Percentiles rank a stretch among this genome's conserved stretches.
Conservation (phyloP, 805 yeast genomes). For the Candida coquimbonensis region DNA sequence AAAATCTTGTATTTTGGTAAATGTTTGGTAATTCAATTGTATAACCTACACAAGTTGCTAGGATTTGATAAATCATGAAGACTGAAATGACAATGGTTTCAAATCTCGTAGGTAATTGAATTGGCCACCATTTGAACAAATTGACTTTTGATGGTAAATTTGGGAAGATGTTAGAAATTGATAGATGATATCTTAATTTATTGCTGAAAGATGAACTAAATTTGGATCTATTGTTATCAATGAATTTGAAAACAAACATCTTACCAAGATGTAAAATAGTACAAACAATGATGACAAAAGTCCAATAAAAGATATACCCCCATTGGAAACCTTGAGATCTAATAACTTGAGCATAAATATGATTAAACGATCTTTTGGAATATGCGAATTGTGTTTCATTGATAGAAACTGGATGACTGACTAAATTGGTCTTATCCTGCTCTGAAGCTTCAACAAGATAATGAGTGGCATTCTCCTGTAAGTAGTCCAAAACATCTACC, state of each 20-base stretch:
- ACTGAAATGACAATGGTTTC: constrained; percentile 26
- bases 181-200: constrained; percentile 18
- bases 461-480: constrained; percentile 29
- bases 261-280: constrained; percentile 25
- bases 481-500: constrained; percentile 26
- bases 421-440: constrained; percentile 17
- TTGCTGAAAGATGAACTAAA: constrained; percentile 12
- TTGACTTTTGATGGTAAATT: constrained; percentile 17
- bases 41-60: constrained; percentile 31
- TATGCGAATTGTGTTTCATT: constrained; percentile 26
- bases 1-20: constrained; percentile 25
- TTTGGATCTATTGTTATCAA: constrained; percentile 13
- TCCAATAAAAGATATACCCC: constrained; percentile 40
- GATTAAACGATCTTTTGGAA: constrained; percentile 29
- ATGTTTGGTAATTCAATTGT: constrained; percentile 32
- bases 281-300: constrained; percentile 25
- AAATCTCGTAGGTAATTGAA: constrained; percentile 25
- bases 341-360: constrained; percentile 30
- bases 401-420: constrained; percentile 28
- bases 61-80: constrained; percentile 26
- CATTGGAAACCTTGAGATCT: constrained; percentile 37
- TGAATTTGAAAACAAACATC: constrained; percentile 21
- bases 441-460: constrained; percentile 26
- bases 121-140: constrained; percentile 20
- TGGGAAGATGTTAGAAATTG: constrained; percentile 23